A percentile compares a stretch with the other conserved stretches of the same genome.
Conservation (phyloP, 371 early-diverging fungal species). For the Mortierella sp. region DNA sequence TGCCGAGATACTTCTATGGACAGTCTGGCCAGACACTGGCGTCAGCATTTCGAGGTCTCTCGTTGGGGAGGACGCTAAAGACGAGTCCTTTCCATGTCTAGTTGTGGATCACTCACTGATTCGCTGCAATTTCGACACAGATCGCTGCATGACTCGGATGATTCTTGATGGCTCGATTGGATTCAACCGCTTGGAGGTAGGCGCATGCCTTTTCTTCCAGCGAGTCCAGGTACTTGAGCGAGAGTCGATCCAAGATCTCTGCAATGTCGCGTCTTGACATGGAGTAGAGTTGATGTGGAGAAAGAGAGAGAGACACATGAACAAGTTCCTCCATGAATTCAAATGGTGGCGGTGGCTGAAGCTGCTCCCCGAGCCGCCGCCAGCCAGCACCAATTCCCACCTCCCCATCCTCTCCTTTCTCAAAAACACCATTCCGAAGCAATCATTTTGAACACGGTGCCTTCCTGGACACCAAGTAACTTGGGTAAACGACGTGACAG, state of each 20-base stretch:
- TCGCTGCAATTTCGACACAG: constrained; percentile 50
- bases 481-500: no score
- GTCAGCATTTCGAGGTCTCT: no score
- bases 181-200: constrained; percentile 39
- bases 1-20: constrained; percentile 37
- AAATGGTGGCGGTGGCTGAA: no score
- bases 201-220: constrained; percentile 46
- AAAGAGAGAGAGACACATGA: no score
- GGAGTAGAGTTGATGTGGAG: background rate
- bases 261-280: constrained; percentile 52
- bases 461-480: no score
- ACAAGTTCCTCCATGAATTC: no score
- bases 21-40: constrained; percentile 12
- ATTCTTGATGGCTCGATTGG: constrained; percentile 38
- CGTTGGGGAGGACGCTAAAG: no score
- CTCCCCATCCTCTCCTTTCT: no score
- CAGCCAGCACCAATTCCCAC: no score
- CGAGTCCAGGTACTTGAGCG: constrained; percentile 48
- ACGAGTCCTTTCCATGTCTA: no score
- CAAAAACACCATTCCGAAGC: no score
- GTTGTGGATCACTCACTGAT: constrained; percentile 21
- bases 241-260: constrained; percentile 35
- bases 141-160: constrained; percentile 51
- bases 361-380: no score
- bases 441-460: background rate